Evolutionary conservation across 345 rosid genomes (phyloP), one percentile per base, ranked within the genome.

Genomic region (Excoecaria agallocha): DNA sequence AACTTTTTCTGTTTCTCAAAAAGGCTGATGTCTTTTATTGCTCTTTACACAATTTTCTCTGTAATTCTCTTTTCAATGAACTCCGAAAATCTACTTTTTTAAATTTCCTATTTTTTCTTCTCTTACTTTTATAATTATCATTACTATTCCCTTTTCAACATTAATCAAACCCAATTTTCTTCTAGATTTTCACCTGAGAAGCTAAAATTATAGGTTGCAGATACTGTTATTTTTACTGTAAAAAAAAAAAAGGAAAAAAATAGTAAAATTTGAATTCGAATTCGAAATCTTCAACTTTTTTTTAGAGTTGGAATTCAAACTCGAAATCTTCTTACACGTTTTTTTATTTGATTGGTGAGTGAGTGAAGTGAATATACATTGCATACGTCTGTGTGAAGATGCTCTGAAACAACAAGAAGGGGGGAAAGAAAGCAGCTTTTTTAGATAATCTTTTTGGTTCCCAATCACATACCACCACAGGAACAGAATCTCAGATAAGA

Each of bases 401-500:
- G 87, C 88, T 74, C 76, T 83, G 82, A 70, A 78, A 71, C 65
- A 49, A 38, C 66, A 55, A 19, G 20, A 3, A 60, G 20, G 25
- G 50, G 75, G 62, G 73, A 55, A 55, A 73, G 79, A 85, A 82
- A 84, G 83, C 79, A 82, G 89, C 88, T 87, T 76, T 87, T 43
- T 55, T 80, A 39, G 78, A 76, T 75, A 49, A 76, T 82, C 85
- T 76, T 84, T 85, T 77, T 74, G 82, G 90, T 58, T 83, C 81
- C 87, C 87, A 84, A 79, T 80, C 88, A 82, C 80, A 80, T 64
- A 65, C 88, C 88, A 82, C 90, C 86, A 85, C 86, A 82, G 56
- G 89, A 81, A 71, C 87, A 87, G 89, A 84, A 85, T 87, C 91
- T 87, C 78, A 79, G 87, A 82, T 79, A 71, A 77, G 88, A 43